phyloP scores from a whole-genome alignment of 2,329 filamentous ascomycete genomes.

The Phoma herbarum region DNA sequence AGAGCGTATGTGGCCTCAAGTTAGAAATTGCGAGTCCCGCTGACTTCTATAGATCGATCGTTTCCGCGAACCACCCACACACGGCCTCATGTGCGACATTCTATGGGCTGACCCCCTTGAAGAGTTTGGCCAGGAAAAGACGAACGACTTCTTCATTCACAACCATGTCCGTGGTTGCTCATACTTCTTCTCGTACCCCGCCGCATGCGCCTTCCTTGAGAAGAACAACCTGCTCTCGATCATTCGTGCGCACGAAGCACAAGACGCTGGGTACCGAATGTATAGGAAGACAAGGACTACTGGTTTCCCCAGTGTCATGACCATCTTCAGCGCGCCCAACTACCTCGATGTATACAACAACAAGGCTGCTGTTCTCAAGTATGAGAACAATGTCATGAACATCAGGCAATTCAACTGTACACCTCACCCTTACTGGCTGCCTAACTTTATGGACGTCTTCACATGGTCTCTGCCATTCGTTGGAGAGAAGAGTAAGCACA shows the following conservation, averaged over 20 bases:
- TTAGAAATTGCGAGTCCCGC: slow-evolving; percentile 11
- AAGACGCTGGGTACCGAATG: slow-evolving; percentile 99
- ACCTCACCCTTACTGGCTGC: slow-evolving; percentile 98
- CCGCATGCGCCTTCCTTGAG: slow-evolving; percentile 95
- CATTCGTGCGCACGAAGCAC: slow-evolving; percentile 96
- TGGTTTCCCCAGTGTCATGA: slow-evolving; percentile 99
- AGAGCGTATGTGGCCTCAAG: slow-evolving; percentile 69
- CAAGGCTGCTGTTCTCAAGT: slow-evolving; percentile 98
- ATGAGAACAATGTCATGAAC: slow-evolving; percentile 99
- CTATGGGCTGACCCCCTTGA: slow-evolving; percentile 98
- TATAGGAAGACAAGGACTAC: slow-evolving; percentile 98
- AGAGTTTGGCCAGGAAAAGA: slow-evolving; percentile 99
- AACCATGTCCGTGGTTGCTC: slow-evolving; percentile 98
- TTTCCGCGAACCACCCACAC: slow-evolving; percentile 95
- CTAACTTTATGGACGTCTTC: slow-evolving; percentile 99
- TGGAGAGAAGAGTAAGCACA: slow-evolving; percentile 76
- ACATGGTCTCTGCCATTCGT: slow-evolving; percentile 99
- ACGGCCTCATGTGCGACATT: slow-evolving; percentile 98
- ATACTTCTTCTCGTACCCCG: slow-evolving; percentile 99
- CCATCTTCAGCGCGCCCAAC: slow-evolving; percentile 98
- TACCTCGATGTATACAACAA: slow-evolving; percentile 99
- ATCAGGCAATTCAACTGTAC: slow-evolving; percentile 99
- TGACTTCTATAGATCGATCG: slow-evolving; percentile 78
- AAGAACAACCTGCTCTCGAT: slow-evolving; percentile 98
- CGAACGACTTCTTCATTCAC: slow-evolving; percentile 95